A percentile compares a stretch with the other conserved stretches of the same genome.
Conservation (phyloP, 768 basidiomycete species). For the Dacryopinax primogenitus region DNA sequence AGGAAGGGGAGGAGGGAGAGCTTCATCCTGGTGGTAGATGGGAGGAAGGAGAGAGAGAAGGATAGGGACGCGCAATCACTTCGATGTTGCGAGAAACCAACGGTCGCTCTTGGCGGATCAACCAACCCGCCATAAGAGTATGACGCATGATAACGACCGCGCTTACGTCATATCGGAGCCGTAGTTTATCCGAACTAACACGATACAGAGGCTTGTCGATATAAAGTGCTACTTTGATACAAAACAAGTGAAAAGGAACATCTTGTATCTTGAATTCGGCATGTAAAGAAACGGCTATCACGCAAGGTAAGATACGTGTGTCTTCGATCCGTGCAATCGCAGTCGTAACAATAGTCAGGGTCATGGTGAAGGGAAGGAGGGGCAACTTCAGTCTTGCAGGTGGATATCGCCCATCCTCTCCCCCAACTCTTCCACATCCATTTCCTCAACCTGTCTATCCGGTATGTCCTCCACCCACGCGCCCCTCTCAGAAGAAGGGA, state of each 20-base stretch:
- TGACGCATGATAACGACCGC: too few relatives aligned
- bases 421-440: slow-evolving; percentile 1
- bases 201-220: too few relatives aligned
- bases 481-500: not conserved
- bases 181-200: too few relatives aligned
- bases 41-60: not conserved
- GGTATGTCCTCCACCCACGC: not conserved
- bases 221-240: too few relatives aligned
- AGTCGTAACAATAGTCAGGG: not conserved
- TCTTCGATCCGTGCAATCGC: not conserved
- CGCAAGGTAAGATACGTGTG: not conserved
- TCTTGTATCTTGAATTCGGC: too few relatives aligned
- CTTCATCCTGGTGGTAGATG: slow-evolving; percentile 7
- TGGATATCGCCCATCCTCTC: not conserved
- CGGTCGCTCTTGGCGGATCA: too few relatives aligned
- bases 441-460: not conserved
- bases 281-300: not conserved
- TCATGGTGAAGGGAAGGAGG: not conserved
- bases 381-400: not conserved
- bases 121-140: too few relatives aligned
- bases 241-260: not conserved
- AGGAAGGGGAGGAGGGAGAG: slow-evolving; percentile 10
- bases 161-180: too few relatives aligned
- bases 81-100: too few relatives aligned
- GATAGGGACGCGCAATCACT: not conserved